These are phyloP conservation scores for Hibiscus syriacus DNA, from an alignment of 345 rosid species.

Conservation along the genomic window DNA sequence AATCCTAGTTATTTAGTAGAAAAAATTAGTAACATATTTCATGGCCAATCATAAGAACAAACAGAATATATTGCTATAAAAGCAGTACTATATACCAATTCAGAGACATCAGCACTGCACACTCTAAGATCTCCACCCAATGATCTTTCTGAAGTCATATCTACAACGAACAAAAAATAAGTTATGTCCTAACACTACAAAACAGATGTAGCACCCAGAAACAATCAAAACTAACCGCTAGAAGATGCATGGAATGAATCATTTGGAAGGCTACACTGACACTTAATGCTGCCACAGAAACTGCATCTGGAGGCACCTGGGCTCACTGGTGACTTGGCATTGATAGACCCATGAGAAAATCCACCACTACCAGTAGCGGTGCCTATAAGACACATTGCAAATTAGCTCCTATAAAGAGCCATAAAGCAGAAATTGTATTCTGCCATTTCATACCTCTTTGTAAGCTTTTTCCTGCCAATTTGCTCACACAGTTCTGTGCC, in stretches of 20 bases:
- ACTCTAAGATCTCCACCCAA: conserved; percentile 26
- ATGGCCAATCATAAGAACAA: neutral
- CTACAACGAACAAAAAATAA: conserved; percentile 21
- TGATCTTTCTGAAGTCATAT: conserved; percentile 36
- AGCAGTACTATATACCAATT: conserved; percentile 30
- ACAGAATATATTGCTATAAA: neutral
- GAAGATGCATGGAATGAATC: conserved; percentile 30
- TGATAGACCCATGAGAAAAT: conserved; percentile 18
- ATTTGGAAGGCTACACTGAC: conserved; percentile 32
- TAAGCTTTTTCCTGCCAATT: conserved; percentile 17
- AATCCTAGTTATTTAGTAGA: conserved; percentile 27
- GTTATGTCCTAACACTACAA: neutral
- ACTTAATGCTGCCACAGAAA: conserved; percentile 27
- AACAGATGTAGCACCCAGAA: neutral
- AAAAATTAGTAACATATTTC: neutral
- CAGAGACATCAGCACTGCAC: conserved; percentile 29
- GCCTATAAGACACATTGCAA: conserved; percentile 21
- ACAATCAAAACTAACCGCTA: conserved; percentile 23
- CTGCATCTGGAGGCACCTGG: conserved; percentile 32
- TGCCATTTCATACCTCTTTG: conserved; percentile 54
- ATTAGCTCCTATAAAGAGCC: conserved; percentile 24
- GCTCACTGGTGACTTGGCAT: conserved; percentile 24
- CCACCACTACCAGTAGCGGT: conserved; percentile 15
- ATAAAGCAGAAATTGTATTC: conserved; percentile 31
- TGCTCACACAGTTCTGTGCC: conserved; percentile 18